Evolutionary conservation across 2,329 filamentous ascomycete genomes (phyloP), one percentile per base, ranked within the genome.

Genomic region (Tothia fuscella): DNA sequence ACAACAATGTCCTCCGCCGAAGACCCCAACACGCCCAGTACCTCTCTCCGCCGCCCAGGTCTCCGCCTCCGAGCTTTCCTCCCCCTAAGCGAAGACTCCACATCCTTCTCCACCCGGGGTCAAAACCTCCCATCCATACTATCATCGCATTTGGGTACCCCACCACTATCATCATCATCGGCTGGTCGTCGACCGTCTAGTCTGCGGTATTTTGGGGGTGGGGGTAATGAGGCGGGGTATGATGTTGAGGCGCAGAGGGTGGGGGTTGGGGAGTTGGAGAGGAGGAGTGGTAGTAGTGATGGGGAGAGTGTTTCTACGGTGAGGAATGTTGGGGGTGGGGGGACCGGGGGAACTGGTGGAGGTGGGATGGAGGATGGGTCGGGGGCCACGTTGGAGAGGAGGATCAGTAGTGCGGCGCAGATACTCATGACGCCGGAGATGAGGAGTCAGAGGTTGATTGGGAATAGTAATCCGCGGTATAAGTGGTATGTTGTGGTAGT

Each of bases 391-490:
- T 10, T 47, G 49, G 31, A 60, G 25, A 53, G 66, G 38, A 53
- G 63, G 33, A 54, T 57, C 47, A 70, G 65, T 47, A 49, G 57
- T 41, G 65, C 59, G 13, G 65, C 63, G 1, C 51, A 53, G 31
- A 54, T 65, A 5, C 52, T 71, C 35, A 63, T 67, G 50, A 68
- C 66, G 30, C 78, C 80, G 3, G 76, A 83, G 57, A 81, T 87
- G 71, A 72, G 84, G 47, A 87, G 81, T 55, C 82, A 87, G 73
- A 74, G 85, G 42, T 70, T 96, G 52, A 93, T 95, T 57, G 89
- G 89, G 31, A 84, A 84, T 52, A 85, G 76, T 50, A 95, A 91
- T 57, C 83, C 85, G 14, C 68, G 84, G 46, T 94, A 93, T 62
- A 74, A 74, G 48, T 95, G 87, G 81, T 67, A 51, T 30, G 50